These are phyloP conservation scores for Phascolomyces articulosus DNA, from an alignment of 371 early-diverging fungal species.

Conservation along the genomic window DNA sequence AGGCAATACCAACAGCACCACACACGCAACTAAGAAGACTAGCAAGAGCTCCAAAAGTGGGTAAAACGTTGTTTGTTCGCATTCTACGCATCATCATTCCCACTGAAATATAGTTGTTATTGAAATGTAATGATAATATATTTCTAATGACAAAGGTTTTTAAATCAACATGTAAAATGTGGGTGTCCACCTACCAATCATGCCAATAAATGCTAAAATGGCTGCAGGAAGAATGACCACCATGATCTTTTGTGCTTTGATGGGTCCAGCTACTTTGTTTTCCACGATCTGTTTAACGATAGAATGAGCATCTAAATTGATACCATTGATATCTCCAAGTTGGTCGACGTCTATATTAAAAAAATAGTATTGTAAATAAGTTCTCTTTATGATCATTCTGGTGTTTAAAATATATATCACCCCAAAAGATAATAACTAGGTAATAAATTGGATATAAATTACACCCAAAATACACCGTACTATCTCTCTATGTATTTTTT, in stretches of 20 bases:
- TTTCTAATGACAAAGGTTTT: not conserved
- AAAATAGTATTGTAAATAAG: not conserved
- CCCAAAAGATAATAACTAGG: too few relatives aligned
- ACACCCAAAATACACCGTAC: too few relatives aligned
- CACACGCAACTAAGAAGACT: conserved; percentile 24
- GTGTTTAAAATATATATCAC: not conserved
- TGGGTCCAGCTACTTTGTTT: conserved; percentile 1
- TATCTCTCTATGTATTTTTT: too few relatives aligned
- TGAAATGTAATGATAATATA: not conserved
- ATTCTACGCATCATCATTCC: conserved; percentile 14
- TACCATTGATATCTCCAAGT: conserved; percentile 10
- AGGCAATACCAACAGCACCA: conserved; percentile 28
- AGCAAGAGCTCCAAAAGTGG: conserved; percentile 26
- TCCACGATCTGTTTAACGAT: conserved; percentile 4
- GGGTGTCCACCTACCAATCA: conserved; percentile 21
- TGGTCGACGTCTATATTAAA: conserved; percentile 15
- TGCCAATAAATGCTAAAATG: conserved; percentile 27
- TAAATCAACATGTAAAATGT: too few relatives aligned
- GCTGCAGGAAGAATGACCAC: conserved; percentile 34
- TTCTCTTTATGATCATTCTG: not conserved
- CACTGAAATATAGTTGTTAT: not conserved
- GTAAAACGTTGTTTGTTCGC: conserved; percentile 30
- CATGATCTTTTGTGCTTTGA: conserved; percentile 19
- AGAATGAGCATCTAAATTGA: conserved; percentile 3
- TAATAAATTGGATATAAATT: too few relatives aligned